Conservation (phyloP, 2,329 filamentous ascomycete genomes). For the Arachnomyces sp. region DNA sequence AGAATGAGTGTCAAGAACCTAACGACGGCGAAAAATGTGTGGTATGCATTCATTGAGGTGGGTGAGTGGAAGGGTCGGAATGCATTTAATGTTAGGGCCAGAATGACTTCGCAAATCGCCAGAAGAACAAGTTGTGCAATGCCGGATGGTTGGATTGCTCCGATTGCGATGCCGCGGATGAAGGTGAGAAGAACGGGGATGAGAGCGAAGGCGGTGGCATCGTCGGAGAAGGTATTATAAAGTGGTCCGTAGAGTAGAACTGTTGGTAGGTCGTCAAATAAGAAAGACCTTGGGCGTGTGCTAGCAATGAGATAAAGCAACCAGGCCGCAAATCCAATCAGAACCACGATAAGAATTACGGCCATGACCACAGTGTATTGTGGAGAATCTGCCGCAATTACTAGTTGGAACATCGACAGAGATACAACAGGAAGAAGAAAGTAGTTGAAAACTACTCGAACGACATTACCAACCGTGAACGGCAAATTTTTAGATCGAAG, state of each 20-base stretch:
- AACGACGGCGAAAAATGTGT: slow-evolving; percentile 72
- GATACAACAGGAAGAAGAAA: slow-evolving; percentile 82
- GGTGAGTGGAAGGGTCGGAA: slow-evolving; percentile 84
- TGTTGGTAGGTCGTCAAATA: slow-evolving; percentile 90
- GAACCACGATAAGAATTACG: slow-evolving; percentile 62
- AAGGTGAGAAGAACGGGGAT: slow-evolving; percentile 80
- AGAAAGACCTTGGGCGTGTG: slow-evolving; percentile 72
- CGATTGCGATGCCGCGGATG: slow-evolving; percentile 80
- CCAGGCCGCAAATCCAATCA: slow-evolving; percentile 70
- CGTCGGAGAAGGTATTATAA: slow-evolving; percentile 96
- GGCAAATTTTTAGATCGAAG: slow-evolving; percentile 85
- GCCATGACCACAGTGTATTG: slow-evolving; percentile 67
- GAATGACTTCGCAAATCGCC: slow-evolving; percentile 88
- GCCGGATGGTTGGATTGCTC: slow-evolving; percentile 84
- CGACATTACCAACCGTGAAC: slow-evolving; percentile 69
- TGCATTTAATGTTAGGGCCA: slow-evolving; percentile 76
- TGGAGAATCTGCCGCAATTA: slow-evolving; percentile 62
- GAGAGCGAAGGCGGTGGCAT: slow-evolving; percentile 81
- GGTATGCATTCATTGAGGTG: slow-evolving; percentile 96
- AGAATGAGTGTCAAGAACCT: slow-evolving; percentile 69
- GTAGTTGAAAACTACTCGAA: slow-evolving; percentile 87
- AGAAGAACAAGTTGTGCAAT: slow-evolving; percentile 88
- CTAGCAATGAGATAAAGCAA: slow-evolving; percentile 71
- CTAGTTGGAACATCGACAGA: slow-evolving; percentile 84
- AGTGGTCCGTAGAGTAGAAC: slow-evolving; percentile 84